Evolutionary conservation across 306 rosid genomes (phyloP).

Genomic region (Fragaria nilgerrensis): DNA sequence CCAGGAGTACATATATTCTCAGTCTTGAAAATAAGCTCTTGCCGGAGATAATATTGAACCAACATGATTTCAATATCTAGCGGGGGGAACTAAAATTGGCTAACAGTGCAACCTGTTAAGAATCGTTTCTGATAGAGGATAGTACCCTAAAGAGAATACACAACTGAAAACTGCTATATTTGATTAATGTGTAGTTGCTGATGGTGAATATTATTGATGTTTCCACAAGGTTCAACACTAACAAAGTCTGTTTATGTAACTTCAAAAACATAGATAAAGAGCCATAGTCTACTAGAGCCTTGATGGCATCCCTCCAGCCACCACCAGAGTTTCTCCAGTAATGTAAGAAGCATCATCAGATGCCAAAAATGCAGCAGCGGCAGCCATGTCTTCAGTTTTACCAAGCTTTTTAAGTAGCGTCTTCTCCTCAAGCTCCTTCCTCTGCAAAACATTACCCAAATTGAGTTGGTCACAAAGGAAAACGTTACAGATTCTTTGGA

Average conservation of each 20-base stretch:
- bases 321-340: slow-evolving; percentile 93
- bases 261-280: neutral
- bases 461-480: neutral
- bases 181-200: neutral
- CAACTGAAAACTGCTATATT: neutral
- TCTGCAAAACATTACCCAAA: slow-evolving; percentile 44
- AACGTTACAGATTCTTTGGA: neutral
- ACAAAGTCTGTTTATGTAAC: neutral
- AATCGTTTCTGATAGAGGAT: neutral
- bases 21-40: neutral
- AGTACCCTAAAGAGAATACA: neutral
- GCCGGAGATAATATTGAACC: neutral
- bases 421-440: slow-evolving; percentile 49
- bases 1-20: neutral
- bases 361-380: slow-evolving; percentile 83
- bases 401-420: slow-evolving; percentile 82
- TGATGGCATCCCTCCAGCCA: slow-evolving; percentile 88
- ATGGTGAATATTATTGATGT: neutral
- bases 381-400: slow-evolving; percentile 85
- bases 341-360: slow-evolving; percentile 91
- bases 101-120: neutral
- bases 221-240: neutral
- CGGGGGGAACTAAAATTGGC: neutral
- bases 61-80: neutral
- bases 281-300: slow-evolving; percentile 53